phyloP scores from a whole-genome alignment of 257 asterid genomes.

The Scutellaria galericulata region DNA sequence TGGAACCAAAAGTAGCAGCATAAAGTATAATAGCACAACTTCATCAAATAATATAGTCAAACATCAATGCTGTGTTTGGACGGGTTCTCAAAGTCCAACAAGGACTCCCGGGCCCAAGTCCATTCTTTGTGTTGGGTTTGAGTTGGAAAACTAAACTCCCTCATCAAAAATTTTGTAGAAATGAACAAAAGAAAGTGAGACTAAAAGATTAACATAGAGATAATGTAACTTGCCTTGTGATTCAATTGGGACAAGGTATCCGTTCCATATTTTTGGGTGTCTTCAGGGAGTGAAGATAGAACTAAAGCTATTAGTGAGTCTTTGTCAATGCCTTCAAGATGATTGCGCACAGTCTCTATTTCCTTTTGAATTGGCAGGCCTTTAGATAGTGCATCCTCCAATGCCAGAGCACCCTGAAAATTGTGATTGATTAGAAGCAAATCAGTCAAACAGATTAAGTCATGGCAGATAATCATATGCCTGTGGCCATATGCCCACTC shows the following conservation, averaged over 20 bases:
- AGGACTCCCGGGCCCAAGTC: too few relatives aligned
- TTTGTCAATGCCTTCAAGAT: conserved; percentile 74
- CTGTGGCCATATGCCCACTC: background rate
- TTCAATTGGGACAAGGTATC: conserved; percentile 78
- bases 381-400: conserved; percentile 87
- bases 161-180: conserved; percentile 14
- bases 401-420: conserved; percentile 82
- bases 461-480: conserved; percentile 8
- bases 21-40: conserved; percentile 3
- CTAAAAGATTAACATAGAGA: conserved; percentile 8
- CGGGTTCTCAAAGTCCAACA: too few relatives aligned
- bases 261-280: conserved; percentile 67
- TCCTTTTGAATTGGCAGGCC: conserved; percentile 91
- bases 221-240: conserved; percentile 67
- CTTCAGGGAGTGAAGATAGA: conserved; percentile 88
- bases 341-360: conserved; percentile 62
- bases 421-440: conserved; percentile 18
- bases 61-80: background rate
- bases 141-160: conserved; percentile 4
- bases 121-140: too few relatives aligned
- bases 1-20: background rate
- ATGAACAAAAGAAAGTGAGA: background rate
- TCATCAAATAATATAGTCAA: conserved; percentile 12
- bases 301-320: conserved; percentile 68
- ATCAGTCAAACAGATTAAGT: conserved; percentile 11